Evolutionary conservation across 495 filamentous ascomycete species (phyloP), one percentile per base, ranked within the genome.

Genomic region (Viridothelium virens): DNA sequence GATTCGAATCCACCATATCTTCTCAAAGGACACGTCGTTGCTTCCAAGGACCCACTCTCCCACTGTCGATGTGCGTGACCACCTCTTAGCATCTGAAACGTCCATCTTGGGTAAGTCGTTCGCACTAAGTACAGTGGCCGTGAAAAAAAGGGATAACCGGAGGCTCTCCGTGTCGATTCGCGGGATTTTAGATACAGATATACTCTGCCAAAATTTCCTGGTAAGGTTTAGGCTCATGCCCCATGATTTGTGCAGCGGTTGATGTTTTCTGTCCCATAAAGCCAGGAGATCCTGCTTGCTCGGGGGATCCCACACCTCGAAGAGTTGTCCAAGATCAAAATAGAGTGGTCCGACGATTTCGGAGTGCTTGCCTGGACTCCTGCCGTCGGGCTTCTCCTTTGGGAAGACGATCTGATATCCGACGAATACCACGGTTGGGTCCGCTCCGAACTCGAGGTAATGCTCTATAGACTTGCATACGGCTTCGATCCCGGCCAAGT

Each of bases 371-470:
- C 7, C 16, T 3, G 48, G 25, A 53, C 48, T 53, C 6, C 48
- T 18, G 11, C 48, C 48, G 48, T 53, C 48, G 25, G 48, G 48
- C 48, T 2, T 2, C 48, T 14, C 25, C 48, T 53, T 2, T 53
- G 48, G 48, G 14, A 53, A 0, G 48, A 53, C 48, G 48, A 53
- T 53, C 48, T 53, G 48, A 53, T 53, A 53, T 53, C 48, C 48
- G 48, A 53, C 48, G 48, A 53, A 53, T 53, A 53, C 48, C 12
- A 53, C 48, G 9, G 48, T 53, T 1, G 48, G 48, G 48, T 53
- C 48, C n/a, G 48, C 48, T 53, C 48, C 48, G 2, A 53, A 53
- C 16, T 53, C 48, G 48, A 53, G 48, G 48, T 53, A 53, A 14
- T 53, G 5, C 2, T 1, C 48, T 53, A 53, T 53, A 2, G n/a